These are phyloP conservation scores for Zygosaccharomyces pseudorouxii DNA, from an alignment of 805 yeast species.

Conservation along the genomic window DNA sequence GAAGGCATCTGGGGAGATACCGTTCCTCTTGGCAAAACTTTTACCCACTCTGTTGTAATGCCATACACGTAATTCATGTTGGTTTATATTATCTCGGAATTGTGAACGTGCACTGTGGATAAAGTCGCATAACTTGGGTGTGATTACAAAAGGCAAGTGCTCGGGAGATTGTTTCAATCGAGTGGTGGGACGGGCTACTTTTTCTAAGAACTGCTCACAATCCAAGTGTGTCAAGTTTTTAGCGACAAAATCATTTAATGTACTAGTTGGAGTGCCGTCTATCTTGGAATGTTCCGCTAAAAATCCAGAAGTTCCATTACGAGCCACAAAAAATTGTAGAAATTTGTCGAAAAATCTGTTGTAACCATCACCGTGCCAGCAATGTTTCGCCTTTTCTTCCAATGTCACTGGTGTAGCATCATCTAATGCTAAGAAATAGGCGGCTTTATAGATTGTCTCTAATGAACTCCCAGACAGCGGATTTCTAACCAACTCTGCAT, in stretches of 20 bases:
- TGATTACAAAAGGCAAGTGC: conserved; percentile 53
- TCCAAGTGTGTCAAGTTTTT: conserved; percentile 50
- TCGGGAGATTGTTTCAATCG: conserved; percentile 11
- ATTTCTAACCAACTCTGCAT: conserved; percentile 51
- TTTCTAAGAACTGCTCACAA: conserved; percentile 25
- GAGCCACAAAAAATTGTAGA: conserved; percentile 72
- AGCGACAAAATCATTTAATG: conserved; percentile 73
- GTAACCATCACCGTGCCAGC: conserved; percentile 94
- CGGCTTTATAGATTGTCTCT: conserved; percentile 65
- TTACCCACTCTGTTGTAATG: conserved; percentile 85
- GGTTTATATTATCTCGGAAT: conserved; percentile 48
- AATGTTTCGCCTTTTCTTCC: conserved; percentile 76
- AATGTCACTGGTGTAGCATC: conserved; percentile 64
- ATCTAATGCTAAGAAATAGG: conserved; percentile 80
- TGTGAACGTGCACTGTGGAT: conserved; percentile 53
- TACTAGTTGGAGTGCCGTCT: conserved; percentile 96
- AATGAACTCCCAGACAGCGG: conserved; percentile 60
- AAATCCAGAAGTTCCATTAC: conserved; percentile 86
- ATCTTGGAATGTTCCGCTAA: conserved; percentile 94
- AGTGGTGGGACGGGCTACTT: conserved; percentile 4
- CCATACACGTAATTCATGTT: conserved; percentile 74
- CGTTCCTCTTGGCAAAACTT: conserved; percentile 73
- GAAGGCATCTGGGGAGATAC: conserved; percentile 88
- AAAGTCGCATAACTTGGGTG: conserved; percentile 45
- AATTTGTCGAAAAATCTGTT: conserved; percentile 94